These are phyloP conservation scores for Saccharomyces hybrid DNA, from an alignment of 1,139 yeast species.

Conservation along the genomic window DNA sequence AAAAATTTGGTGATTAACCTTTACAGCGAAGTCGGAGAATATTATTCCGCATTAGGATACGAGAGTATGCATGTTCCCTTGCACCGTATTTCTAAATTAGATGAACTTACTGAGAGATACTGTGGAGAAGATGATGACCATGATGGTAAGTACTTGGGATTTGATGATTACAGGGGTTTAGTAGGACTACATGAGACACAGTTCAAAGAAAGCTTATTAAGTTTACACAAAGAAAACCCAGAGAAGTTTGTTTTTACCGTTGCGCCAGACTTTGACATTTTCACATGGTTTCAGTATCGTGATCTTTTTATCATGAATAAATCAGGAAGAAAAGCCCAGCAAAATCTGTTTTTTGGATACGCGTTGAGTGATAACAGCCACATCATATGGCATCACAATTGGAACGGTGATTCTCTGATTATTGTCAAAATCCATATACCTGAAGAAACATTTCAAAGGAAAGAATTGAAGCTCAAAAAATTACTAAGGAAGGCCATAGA, in stretches of 20 bases:
- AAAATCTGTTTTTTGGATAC: slow-evolving; percentile 29
- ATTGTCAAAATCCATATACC: slow-evolving; percentile 27
- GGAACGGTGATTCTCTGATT: slow-evolving; percentile 34
- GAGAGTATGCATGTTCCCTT: slow-evolving; percentile 42
- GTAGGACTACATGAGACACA: slow-evolving; percentile 29
- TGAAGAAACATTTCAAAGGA: slow-evolving; percentile 10
- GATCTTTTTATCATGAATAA: slow-evolving; percentile 33
- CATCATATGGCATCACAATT: slow-evolving; percentile 43
- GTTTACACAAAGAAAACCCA: slow-evolving; percentile 29
- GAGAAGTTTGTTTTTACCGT: slow-evolving; percentile 31
- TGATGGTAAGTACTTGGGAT: slow-evolving; percentile 27
- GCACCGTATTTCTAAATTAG: slow-evolving; percentile 25
- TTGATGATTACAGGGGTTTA: slow-evolving; percentile 32
- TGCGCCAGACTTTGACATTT: slow-evolving; percentile 34
- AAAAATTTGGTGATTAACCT: slow-evolving; percentile 42
- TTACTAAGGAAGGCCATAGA: slow-evolving; percentile 20
- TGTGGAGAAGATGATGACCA: slow-evolving; percentile 11
- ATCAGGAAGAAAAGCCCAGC: slow-evolving; percentile 9
- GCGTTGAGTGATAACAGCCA: slow-evolving; percentile 29
- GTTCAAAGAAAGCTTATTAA: slow-evolving; percentile 23
- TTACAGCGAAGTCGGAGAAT: slow-evolving; percentile 69
- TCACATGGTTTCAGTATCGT: slow-evolving; percentile 39
- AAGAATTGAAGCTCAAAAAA: slow-evolving; percentile 13
- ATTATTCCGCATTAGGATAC: slow-evolving; percentile 54
- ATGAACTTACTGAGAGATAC: slow-evolving; percentile 13